Percentiles rank a stretch among this genome's conserved stretches.
Evolutionary conservation across 768 basidiomycete species (phyloP).

Genomic region (Psilocybe tampanensis): DNA sequence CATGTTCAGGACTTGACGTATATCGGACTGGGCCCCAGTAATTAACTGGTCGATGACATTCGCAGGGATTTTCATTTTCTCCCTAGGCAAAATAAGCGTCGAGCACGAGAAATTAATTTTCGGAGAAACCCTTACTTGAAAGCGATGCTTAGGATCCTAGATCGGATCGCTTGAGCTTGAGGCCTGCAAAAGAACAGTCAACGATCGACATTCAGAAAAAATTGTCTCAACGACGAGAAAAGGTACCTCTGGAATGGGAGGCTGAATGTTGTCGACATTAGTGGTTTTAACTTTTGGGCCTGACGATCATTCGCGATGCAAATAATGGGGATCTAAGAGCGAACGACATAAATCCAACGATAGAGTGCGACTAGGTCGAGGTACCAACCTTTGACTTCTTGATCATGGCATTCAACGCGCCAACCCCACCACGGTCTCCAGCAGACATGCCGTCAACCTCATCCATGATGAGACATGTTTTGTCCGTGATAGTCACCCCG

Average conservation of each 20-base stretch:
- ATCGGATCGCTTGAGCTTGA: conserved; percentile 72
- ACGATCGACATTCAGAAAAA: neutral
- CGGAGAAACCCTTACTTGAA: conserved; percentile 68
- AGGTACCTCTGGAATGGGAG: conserved; percentile 79
- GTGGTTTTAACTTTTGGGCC: conserved; percentile 90
- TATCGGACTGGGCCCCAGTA: conserved; percentile 88
- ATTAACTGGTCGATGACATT: conserved; percentile 94
- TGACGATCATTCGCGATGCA: conserved; percentile 93
- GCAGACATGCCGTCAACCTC: conserved; percentile 99
- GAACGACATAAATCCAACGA: neutral
- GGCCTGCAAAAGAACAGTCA: conserved; percentile 54
- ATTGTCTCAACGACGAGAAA: neutral
- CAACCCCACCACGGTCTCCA: conserved; percentile 96
- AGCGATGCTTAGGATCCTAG: conserved; percentile 83
- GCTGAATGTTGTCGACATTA: conserved; percentile 69
- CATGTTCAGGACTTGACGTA: conserved; percentile 97
- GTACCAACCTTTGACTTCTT: conserved; percentile 81
- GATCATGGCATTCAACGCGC: conserved; percentile 88
- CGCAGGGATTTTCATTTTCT: conserved; percentile 89
- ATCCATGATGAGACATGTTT: conserved; percentile 95
- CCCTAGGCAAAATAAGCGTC: conserved; percentile 46
- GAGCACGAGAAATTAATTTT: neutral
- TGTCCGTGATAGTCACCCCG: conserved; percentile 76
- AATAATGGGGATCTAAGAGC: conserved; percentile 87
- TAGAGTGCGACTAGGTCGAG: neutral